phyloP scores from a whole-genome alignment of 352 stramenopile genomes.

The Phytophthora fragariaefolia region DNA sequence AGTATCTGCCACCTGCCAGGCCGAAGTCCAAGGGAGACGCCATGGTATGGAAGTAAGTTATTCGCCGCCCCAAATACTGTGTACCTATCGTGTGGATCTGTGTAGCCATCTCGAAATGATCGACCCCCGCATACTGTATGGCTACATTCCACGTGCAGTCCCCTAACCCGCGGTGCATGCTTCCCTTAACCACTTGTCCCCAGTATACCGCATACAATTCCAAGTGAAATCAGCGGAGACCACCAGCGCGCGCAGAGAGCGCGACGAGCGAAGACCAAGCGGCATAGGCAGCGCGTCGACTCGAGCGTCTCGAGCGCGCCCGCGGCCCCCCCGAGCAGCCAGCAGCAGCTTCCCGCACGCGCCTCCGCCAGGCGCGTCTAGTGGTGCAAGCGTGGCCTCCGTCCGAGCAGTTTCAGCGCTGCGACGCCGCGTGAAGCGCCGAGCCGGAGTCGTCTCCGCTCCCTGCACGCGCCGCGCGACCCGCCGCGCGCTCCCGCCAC shows the following conservation, averaged over 20 bases:
- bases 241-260: conserved; percentile 37
- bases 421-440: conserved; percentile 17
- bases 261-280: conserved; percentile 40
- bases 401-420: conserved; percentile 23
- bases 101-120: background rate
- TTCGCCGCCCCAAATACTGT: no score
- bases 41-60: no score
- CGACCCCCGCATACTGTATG: no score
- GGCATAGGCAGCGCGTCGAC: conserved; percentile 36
- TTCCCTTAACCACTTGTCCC: background rate
- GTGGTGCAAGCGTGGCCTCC: conserved; percentile 15
- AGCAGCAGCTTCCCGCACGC: conserved; percentile 20
- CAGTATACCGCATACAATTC: conserved; percentile 6
- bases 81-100: no score
- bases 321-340: conserved; percentile 21
- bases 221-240: conserved; percentile 41
- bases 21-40: no score
- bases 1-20: no score
- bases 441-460: background rate
- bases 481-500: background rate
- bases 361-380: conserved; percentile 21
- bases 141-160: no score
- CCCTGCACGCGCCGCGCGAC: background rate
- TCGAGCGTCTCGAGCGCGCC: conserved; percentile 37
- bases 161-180: no score